phyloP scores from a whole-genome alignment of 2,329 filamentous ascomycete species.

The Pyrenophora seminiperda region DNA sequence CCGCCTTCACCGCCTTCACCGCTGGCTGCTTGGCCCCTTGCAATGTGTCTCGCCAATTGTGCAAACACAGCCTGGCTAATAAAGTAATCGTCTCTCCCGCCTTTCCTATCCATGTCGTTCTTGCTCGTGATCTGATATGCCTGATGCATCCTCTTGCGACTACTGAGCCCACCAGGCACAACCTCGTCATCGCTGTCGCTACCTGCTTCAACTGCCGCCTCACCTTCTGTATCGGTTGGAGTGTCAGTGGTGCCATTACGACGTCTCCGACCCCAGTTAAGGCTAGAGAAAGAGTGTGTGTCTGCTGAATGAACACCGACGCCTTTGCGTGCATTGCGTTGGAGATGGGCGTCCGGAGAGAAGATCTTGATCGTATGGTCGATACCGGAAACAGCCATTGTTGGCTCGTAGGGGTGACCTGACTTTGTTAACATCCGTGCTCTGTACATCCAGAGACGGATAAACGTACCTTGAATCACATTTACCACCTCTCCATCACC shows the following conservation, averaged over 20 bases:
- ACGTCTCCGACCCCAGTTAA: conserved; percentile 36
- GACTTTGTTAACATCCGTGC: conserved; percentile 15
- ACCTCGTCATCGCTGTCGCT: conserved; percentile 46
- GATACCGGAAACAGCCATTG: conserved; percentile 69
- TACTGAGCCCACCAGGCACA: conserved; percentile 56
- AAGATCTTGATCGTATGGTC: conserved; percentile 73
- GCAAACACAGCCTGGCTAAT: conserved; percentile 54
- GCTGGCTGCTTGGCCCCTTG: conserved; percentile 26
- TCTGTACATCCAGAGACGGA: background rate
- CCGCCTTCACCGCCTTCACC: conserved; percentile 21
- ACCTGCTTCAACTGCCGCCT: conserved; percentile 11
- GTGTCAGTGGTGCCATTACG: conserved; percentile 8
- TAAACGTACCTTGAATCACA: conserved; percentile 62
- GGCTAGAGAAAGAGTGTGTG: conserved; percentile 49
- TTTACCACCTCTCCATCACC: conserved; percentile 73
- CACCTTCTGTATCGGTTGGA: background rate
- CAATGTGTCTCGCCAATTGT: conserved; percentile 45
- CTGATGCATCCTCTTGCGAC: conserved; percentile 63
- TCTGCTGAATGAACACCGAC: conserved; percentile 61
- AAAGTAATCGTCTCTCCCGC: conserved; percentile 62
- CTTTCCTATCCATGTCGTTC: conserved; percentile 65
- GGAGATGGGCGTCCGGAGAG: conserved; percentile 63
- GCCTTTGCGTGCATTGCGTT: conserved; percentile 62
- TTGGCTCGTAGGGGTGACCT: conserved; percentile 70
- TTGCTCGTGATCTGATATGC: conserved; percentile 65